Conservation (phyloP, 1,284 basidiomycete species). For the Ustilago lituana region DNA sequence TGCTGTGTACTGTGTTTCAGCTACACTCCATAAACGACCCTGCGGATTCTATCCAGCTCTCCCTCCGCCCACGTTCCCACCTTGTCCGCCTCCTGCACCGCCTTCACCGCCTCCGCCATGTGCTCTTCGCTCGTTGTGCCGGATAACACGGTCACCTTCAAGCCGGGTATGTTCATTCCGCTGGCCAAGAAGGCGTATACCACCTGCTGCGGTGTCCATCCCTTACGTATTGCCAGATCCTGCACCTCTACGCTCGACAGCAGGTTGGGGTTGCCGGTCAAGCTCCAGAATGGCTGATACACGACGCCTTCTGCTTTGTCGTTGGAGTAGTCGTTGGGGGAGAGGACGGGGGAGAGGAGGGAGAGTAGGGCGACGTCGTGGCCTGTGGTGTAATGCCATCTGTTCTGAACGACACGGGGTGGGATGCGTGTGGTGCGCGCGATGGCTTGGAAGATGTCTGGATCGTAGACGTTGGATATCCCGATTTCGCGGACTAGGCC, state of each 20-base stretch:
- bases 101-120: slow-evolving; percentile 58
- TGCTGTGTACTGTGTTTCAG: too few species aligned
- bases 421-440: slow-evolving; percentile 40
- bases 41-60: slow-evolving; percentile 46
- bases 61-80: slow-evolving; percentile 27
- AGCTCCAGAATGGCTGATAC: slow-evolving; percentile 65
- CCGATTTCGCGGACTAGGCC: slow-evolving; percentile 60
- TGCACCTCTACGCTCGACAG: slow-evolving; percentile 43
- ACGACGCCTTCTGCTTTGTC: slow-evolving; percentile 20
- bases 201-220: slow-evolving; percentile 54
- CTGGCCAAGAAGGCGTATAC: slow-evolving; percentile 57
- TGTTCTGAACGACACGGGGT: slow-evolving; percentile 59
- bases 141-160: slow-evolving; percentile 51
- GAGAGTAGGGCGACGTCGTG: slow-evolving; percentile 64
- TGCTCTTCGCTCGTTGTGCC: slow-evolving; percentile 56
- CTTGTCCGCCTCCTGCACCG: slow-evolving; percentile 24
- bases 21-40: slow-evolving; percentile 61
- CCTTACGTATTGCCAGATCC: slow-evolving; percentile 27
- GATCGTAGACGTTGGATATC: slow-evolving; percentile 61
- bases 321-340: slow-evolving; percentile 52
- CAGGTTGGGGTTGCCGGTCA: slow-evolving; percentile 60
- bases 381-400: slow-evolving; percentile 63
- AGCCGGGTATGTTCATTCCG: slow-evolving; percentile 55
- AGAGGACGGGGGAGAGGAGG: slow-evolving; percentile 51
- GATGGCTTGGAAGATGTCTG: slow-evolving; percentile 56